Evolutionary conservation across 2,329 filamentous ascomycete species (phyloP).

Genomic region (Waltergamsia citrina): DNA sequence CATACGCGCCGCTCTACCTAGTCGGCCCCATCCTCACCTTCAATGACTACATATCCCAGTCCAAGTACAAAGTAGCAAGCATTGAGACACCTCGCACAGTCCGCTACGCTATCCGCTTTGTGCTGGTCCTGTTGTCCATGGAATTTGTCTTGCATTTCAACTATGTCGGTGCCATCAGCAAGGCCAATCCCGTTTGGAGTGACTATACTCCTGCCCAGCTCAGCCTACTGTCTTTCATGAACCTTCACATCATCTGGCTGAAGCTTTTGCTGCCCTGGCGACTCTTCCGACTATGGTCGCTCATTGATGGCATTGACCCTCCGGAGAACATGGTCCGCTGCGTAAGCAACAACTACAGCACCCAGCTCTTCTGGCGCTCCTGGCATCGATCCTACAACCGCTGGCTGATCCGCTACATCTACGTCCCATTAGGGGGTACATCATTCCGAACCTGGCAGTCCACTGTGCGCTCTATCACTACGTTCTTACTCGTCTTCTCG

Average conservation of each 20-base stretch:
- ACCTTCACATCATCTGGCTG: slow-evolving; percentile 94
- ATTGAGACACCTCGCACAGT: slow-evolving; percentile 62
- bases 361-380: slow-evolving; percentile 84
- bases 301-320: slow-evolving; percentile 84
- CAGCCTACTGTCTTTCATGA: slow-evolving; percentile 86
- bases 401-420: slow-evolving; percentile 91
- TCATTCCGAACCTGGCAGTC: slow-evolving; percentile 34
- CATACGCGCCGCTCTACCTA: slow-evolving; percentile 91
- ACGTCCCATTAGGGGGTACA: slow-evolving; percentile 77
- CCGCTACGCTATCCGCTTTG: slow-evolving; percentile 76
- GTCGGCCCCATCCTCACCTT: slow-evolving; percentile 92
- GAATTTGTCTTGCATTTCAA: slow-evolving; percentile 86
- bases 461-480: slow-evolving; percentile 53
- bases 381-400: slow-evolving; percentile 96
- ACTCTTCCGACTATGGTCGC: slow-evolving; percentile 95
- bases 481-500: slow-evolving; percentile 81
- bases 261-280: slow-evolving; percentile 95
- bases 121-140: slow-evolving; percentile 75
- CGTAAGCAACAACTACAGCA: slow-evolving; percentile 89
- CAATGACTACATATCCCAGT: slow-evolving; percentile 93
- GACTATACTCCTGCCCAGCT: slow-evolving; percentile 82
- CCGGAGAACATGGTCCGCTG: slow-evolving; percentile 98
- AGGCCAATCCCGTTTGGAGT: slow-evolving; percentile 69
- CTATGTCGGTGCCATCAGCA: slow-evolving; percentile 88
- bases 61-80: slow-evolving; percentile 61